Conservation (phyloP, 2,329 filamentous ascomycete genomes). For the Beauveria sp. region DNA sequence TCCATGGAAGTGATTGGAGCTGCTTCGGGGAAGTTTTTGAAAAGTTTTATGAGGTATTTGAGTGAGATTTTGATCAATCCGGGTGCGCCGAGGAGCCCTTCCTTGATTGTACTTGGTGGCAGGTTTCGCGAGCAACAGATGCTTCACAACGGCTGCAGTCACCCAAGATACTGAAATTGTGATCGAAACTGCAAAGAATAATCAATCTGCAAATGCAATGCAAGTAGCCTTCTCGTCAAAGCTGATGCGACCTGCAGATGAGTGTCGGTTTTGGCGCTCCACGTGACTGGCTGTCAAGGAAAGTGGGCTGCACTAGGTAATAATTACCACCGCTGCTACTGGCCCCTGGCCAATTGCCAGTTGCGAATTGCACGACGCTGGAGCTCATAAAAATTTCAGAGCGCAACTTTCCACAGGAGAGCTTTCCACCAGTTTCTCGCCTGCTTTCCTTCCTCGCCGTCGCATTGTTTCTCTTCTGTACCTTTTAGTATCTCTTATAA, state of each 20-base stretch:
- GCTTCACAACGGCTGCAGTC: neutral
- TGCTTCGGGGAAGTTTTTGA: constrained; percentile 14
- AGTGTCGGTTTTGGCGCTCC: neutral
- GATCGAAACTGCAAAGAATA: neutral
- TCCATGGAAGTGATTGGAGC: constrained; percentile 2
- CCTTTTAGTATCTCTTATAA: constrained; percentile 19
- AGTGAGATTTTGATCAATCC: neutral
- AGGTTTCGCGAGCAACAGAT: neutral
- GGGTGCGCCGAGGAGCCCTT: neutral
- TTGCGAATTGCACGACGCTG: constrained; percentile 12
- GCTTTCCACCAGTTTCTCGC: constrained; percentile 13
- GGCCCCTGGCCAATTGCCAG: constrained; percentile 6
- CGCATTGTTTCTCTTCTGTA: constrained; percentile 20
- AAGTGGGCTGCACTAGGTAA: neutral
- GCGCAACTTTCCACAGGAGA: constrained; percentile 18
- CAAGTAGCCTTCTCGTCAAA: neutral
- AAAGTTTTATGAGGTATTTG: constrained; percentile 5
- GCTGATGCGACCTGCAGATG: neutral
- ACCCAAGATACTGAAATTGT: neutral
- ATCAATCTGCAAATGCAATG: neutral
- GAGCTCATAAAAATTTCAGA: constrained; percentile 31
- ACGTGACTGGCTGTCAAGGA: constrained; percentile 4
- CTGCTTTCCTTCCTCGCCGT: constrained; percentile 14
- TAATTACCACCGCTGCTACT: neutral
- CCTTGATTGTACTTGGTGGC: neutral